A percentile compares a stretch with the other conserved stretches of the same genome.
These are phyloP conservation scores for Saposhnikovia divaricata DNA, from an alignment of 129 eudicot species.

Conservation along the genomic window DNA sequence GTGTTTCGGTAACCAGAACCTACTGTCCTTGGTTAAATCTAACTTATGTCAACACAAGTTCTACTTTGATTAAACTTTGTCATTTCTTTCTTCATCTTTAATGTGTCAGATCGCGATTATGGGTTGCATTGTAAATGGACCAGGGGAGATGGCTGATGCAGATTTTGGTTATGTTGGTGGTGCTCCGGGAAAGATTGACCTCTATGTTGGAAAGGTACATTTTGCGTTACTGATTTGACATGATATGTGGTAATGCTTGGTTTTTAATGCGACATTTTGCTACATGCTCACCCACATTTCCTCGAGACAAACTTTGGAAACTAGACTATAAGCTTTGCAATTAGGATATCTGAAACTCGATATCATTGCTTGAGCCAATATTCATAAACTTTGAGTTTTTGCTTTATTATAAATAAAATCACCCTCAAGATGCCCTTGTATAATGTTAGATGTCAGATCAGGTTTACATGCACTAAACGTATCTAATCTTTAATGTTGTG, in stretches of 20 bases:
- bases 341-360: neutral
- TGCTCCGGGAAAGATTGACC: conserved; percentile 98
- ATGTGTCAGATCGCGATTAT: conserved; percentile 81
- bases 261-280: neutral
- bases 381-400: neutral
- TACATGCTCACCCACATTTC: neutral
- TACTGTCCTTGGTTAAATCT: conserved; percentile 7
- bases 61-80: neutral
- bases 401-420: neutral
- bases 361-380: neutral
- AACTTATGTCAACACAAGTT: neutral
- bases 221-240: conserved; percentile 7
- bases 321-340: neutral
- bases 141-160: conserved; percentile 99
- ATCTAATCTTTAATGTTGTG: neutral
- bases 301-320: neutral
- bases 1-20: conserved; percentile 71
- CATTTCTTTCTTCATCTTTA: neutral
- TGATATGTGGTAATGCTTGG: neutral
- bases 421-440: neutral
- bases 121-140: conserved; percentile 99
- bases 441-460: neutral
- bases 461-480: neutral
- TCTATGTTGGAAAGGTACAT: conserved; percentile 86
- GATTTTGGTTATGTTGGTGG: conserved; percentile 98